Evolutionary conservation across 495 filamentous ascomycete genomes (phyloP), one percentile per base, ranked within the genome.

Genomic region (Jackrogersella minutella): DNA sequence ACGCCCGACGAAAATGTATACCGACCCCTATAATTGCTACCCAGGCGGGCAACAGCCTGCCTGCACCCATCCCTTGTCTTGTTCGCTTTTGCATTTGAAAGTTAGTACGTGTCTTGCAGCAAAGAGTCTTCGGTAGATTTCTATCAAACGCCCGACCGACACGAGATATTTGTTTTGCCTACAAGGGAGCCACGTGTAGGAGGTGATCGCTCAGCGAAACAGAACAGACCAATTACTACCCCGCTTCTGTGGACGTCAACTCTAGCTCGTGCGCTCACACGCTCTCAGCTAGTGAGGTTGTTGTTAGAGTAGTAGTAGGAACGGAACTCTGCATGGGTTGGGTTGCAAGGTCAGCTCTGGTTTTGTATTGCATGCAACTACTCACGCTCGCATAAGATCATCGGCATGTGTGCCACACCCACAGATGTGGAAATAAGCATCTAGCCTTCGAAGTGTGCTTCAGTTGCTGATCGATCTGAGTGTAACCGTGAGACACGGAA

Each of bases 141-240:
- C 28, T 36, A 55, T 19, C 28, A 50, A 44, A 51, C 52, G 52
- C 10, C 19, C 36, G 44, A 55, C 11, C 17, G 24, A 41, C 37
- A 53, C 31, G 40, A 17, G 30, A 21, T 47, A 36, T 33, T 63
- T 50, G 17, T 41, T 26, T 28, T n/a, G n/a, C 30, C 22, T 46
- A 55, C 60, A 63, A 63, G 66, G 66, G 60, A 60, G 55, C 49
- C 66, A 69, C 66, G 66, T 69, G 66, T 68, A 34, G 43, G 14
- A 14, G 30, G n/a, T n/a, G n/a, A 26, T 47, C 21, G 39, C 19
- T 19, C 34, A 17, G 19, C 39, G 54, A 65, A 43, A 31, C 49
- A 41, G 55, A 37, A 49, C 59, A 63, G 47, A 39, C 39, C 33
- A 33, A 34, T 46, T 55, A 7, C 33, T 57, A 59, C 65, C 65